Evolutionary conservation across 2,329 filamentous ascomycete genomes (phyloP).

Genomic region (Neocatenulostroma microsporum): DNA sequence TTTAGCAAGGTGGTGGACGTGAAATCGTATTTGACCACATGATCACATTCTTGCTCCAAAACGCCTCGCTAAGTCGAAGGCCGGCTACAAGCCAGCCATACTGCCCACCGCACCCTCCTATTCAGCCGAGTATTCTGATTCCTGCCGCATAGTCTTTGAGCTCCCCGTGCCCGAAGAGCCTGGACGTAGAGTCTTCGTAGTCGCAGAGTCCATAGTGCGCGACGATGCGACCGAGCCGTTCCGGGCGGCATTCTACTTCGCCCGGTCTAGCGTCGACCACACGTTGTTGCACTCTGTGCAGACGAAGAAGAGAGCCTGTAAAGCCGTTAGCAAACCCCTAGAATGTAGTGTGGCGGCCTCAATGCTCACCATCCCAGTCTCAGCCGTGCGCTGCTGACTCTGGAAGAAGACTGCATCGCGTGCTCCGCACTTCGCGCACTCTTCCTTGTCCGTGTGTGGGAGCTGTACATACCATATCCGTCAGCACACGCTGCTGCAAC

Average conservation of each 20-base stretch:
- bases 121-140: not conserved
- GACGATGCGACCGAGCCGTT: not conserved
- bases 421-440: conserved; percentile 76
- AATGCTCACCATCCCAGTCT: conserved; percentile 86
- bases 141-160: not conserved
- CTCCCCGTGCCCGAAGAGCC: too few species aligned
- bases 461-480: conserved; percentile 51
- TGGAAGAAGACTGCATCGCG: conserved; percentile 97
- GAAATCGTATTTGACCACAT: too few species aligned
- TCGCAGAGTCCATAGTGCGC: too few species aligned
- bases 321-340: conserved; percentile 7
- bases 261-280: conserved; percentile 43
- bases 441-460: conserved; percentile 69
- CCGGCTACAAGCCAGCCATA: not conserved
- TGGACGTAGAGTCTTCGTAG: too few species aligned
- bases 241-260: conserved; percentile 14
- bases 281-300: conserved; percentile 92
- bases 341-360: conserved; percentile 1
- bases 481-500: conserved; percentile 30
- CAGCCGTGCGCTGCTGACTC: conserved; percentile 90
- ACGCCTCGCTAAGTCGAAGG: not conserved
- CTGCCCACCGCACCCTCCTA: too few species aligned
- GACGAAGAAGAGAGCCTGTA: conserved; percentile 53
- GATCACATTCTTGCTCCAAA: too few species aligned
- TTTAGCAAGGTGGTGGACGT: too few species aligned